phyloP scores from a whole-genome alignment of 805 yeast species.

The Ogataea nonfermentans region DNA sequence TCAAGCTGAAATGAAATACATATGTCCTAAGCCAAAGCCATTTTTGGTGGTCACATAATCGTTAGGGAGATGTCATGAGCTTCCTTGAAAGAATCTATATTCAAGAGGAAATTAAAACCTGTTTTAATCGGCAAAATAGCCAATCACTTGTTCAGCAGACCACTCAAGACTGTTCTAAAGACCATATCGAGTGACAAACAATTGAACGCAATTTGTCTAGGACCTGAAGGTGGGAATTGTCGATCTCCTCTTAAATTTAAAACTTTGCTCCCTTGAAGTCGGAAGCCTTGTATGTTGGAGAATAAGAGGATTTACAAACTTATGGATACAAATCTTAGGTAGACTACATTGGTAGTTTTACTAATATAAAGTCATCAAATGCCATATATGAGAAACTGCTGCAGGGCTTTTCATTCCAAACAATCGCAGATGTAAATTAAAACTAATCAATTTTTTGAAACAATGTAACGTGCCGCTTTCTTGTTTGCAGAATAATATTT shows the following conservation, averaged over 20 bases:
- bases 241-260: too few relatives aligned
- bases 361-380: too few relatives aligned
- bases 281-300: too few relatives aligned
- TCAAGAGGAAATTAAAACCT: slow-evolving; percentile 13
- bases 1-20: slow-evolving; percentile 20
- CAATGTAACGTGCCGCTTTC: background rate
- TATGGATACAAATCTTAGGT: too few relatives aligned
- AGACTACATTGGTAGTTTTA: too few relatives aligned
- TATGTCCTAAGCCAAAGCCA: slow-evolving; percentile 23
- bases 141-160: slow-evolving; percentile 1
- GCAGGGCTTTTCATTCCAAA: too few relatives aligned
- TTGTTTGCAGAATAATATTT: background rate
- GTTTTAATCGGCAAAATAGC: slow-evolving; percentile 21
- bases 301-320: too few relatives aligned
- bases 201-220: slow-evolving; percentile 22
- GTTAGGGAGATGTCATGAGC: slow-evolving; percentile 35
- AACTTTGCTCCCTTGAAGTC: too few relatives aligned
- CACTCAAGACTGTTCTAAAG: background rate
- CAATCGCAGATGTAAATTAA: too few relatives aligned
- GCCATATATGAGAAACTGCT: too few relatives aligned
- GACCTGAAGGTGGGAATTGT: too few relatives aligned
- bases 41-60: slow-evolving; percentile 26
- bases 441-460: background rate
- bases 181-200: background rate
- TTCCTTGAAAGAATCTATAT: slow-evolving; percentile 25